Evolutionary conservation across 768 basidiomycete species (phyloP), one percentile per base, ranked within the genome.

Genomic region (Calocera cornea): DNA sequence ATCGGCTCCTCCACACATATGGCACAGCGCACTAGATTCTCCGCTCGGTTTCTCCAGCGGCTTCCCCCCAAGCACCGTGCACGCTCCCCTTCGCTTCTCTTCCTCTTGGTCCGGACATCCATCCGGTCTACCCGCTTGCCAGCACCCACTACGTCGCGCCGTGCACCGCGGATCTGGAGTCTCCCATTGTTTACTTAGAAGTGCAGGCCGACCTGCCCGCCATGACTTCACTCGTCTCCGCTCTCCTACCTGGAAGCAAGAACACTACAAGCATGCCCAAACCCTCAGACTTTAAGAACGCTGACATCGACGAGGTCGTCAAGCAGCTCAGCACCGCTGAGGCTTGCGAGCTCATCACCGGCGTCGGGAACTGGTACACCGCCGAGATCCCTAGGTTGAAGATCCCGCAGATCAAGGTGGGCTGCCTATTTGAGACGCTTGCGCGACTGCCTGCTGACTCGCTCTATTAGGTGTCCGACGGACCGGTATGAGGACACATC

Each of bases 321-420:
- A 82, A 84, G 24, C 78, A 83, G 67, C 77, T 91, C 68, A 87
- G 87, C 1, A 86, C 82, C 0, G 88, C 89, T 36, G 90, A 91
- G 72, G 86, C 88, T 0, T 88, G 90, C 72, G 77, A 80, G 44
- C 79, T 92, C 27, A 87, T 82, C 8, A 86, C 86, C 1, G 89
- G 88, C n/a, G 86, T 86, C n/a, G 88, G 88, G 14, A 87, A 87
- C 72, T 90, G 89, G 90, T 83, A 87, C 71, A 90, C 89, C 0
- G 83, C 85, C 66, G 78, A 77, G 22, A 76, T 91, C 29, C 82
- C 86, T 22, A 79, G 88, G 12, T 78, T 90, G 1, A 84, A 86
- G 1, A 78, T 92, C 66, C 90, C 89, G 40, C 82, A 86, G 11
- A 78, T 90, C 74, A 89, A 90, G 79, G 86, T 82, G 50, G 29